Evolutionary conservation across 2,329 filamentous ascomycete genomes (phyloP), one percentile per base, ranked within the genome.

Genomic region (Cryphonectria parasitica): DNA sequence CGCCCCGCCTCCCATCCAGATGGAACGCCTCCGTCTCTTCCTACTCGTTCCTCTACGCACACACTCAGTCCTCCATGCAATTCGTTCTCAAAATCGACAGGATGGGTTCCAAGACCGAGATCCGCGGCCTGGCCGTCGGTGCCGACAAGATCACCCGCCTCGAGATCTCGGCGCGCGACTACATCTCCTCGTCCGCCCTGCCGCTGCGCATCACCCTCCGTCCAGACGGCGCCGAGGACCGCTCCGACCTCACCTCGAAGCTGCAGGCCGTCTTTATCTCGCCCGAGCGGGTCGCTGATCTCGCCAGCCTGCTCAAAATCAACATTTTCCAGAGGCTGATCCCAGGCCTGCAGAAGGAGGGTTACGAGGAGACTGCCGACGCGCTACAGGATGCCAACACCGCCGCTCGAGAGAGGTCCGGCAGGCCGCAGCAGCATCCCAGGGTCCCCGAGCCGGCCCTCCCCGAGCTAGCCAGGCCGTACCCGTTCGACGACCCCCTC

Each of bases 281-380:
- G 0, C 84, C 87, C 1, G 86, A 87, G 52, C 88, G 92, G 25
- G 85, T 98, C 54, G 68, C 72, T 56, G 91, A 93, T 75, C 86
- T 97, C 25, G 88, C 93, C 45, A 83, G 85, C 34, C 83, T 93
- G 2, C 88, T 97, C 79, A 94, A 95, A 77, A 83, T 91, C 74
- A 90, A 91, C 68, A 90, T 98, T 54, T 89, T 98, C 66, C 94
- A 97, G 81, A 95, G 91, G 76, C 86, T 98, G 28, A 87, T 94
- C 3, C 94, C 95, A 0, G 87, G 89, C 31, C 82, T 97, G 54
- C 88, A 92, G 64, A 94, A 93, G 76, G 90, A 93, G 75, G 93
- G 92, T 8, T 95, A 96, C 76, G 88, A 94, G 78, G 91, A 93
- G 73, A 80, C 81, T 25, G 75, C 79, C 8, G 83, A 82, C 36